phyloP scores from a whole-genome alignment of 257 asterid genomes.

The Dorcoceras hygrometricum region DNA sequence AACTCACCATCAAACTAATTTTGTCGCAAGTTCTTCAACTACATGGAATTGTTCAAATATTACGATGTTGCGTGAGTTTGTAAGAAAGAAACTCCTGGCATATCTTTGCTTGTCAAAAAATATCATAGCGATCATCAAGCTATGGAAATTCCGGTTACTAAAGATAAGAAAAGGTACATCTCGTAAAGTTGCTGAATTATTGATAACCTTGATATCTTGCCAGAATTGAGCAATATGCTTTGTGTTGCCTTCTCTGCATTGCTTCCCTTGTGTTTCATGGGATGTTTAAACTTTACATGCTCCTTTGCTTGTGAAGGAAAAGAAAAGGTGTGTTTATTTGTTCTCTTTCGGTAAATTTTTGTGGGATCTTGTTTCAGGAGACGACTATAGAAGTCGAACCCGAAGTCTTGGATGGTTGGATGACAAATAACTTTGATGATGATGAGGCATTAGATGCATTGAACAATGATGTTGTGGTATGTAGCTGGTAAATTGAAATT shows the following conservation, averaged over 20 bases:
- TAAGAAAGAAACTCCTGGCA: too few species aligned
- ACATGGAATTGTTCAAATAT: too few species aligned
- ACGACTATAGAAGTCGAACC: constrained; percentile 32
- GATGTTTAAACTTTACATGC: neutral
- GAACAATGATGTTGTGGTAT: constrained; percentile 61
- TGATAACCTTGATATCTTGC: too few species aligned
- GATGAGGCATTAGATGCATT: constrained; percentile 70
- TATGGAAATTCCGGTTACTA: too few species aligned
- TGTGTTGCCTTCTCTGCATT: neutral
- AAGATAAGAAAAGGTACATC: too few species aligned
- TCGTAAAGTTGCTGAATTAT: too few species aligned
- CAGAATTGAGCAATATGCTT: neutral
- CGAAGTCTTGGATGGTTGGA: constrained; percentile 31
- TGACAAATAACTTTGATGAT: constrained; percentile 35
- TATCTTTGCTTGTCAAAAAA: too few species aligned
- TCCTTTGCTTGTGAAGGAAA: neutral
- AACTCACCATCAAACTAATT: too few species aligned
- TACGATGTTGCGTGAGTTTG: too few species aligned
- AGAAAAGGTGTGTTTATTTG: neutral
- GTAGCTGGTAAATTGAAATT: constrained; percentile 3
- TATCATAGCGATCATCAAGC: too few species aligned
- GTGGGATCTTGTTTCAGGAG: constrained; percentile 46
- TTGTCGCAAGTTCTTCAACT: too few species aligned
- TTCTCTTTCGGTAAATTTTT: constrained; percentile 7
- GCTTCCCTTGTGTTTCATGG: neutral